Base-by-base conservation (phyloP, 192 early-diverging fungal species). In the Gaertneriomyces semiglobifer region DNA sequence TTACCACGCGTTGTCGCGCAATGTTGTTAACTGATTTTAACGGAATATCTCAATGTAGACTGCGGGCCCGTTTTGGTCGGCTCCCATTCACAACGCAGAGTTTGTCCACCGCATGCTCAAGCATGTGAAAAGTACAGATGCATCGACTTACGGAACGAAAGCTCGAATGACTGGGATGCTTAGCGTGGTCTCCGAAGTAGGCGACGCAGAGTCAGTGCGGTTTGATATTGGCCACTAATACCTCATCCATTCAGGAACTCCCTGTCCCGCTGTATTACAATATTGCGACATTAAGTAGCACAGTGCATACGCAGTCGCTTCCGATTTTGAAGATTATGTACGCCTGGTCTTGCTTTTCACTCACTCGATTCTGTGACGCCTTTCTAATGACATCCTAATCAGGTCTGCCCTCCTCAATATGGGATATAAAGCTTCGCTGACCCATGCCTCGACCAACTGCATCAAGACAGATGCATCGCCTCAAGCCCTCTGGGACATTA, bases 161-260 rank as follows among this genome's bases (percentile, higher is more conserved):
- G 65, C 82, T 19, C 82, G 98, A 59, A 98, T 99, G 90, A 63
- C 87, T 70, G 98, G 98, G 45, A 98, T 99, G 96, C 79, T 99
- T 52, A 86, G 89, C 39, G 90, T 99, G 0, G 88, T 90, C 44
- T 78, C 80, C 4, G 94, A 96, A 77, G 90, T 89, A 66, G 67
- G 76, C 3, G 19, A 67, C 42, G 4, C 3, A 19, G 12, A 53
- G 10, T 1, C 9, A 44, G 42, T 20, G 33, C 9, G 1, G 20
- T 43, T 25, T 10, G 10, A 12, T 42, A 60, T 20, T 44, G 0
- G 20, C 11, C 9, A 11, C 38, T 62, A 14, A 50, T 47, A 19
- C 25, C 25, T 33, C 25, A 18, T 14, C 14, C 61, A 33, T 55
- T 20, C 62, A 81, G 73, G 81, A 83, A 67, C 53, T 84, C 2